These are phyloP conservation scores for Solanum chiquidenum DNA, from an alignment of 257 asterid species.

Conservation along the genomic window DNA sequence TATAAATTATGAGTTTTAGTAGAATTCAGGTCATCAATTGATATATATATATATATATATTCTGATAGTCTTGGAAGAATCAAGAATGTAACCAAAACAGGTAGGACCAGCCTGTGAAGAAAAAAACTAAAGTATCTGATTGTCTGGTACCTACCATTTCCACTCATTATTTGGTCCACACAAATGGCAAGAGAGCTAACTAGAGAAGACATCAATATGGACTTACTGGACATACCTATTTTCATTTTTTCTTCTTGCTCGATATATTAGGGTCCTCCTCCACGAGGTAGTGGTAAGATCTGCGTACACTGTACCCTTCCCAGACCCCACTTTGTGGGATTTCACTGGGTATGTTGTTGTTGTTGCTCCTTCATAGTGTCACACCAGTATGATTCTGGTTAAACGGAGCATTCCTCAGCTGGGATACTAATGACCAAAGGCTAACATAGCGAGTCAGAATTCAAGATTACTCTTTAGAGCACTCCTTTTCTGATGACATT, in stretches of 20 bases:
- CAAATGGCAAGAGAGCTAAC: not conserved
- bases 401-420: not conserved
- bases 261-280: not conserved
- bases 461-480: not conserved
- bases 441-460: not conserved
- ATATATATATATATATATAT: not conserved
- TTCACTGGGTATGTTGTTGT: no score
- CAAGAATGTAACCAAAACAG: conserved; percentile 18
- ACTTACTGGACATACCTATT: not conserved
- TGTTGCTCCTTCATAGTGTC: not conserved
- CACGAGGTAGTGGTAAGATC: not conserved
- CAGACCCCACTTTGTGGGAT: not conserved
- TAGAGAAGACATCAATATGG: not conserved
- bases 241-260: not conserved
- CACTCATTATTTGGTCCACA: not conserved
- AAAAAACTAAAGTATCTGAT: not conserved
- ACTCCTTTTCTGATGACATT: not conserved
- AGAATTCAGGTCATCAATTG: not conserved
- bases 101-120: not conserved
- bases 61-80: not conserved
- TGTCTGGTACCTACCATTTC: not conserved
- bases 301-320: not conserved
- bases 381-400: not conserved
- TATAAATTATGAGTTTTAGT: not conserved
- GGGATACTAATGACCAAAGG: not conserved